These are phyloP conservation scores for Podospora anserina DNA, from an alignment of 495 filamentous ascomycete species.

Conservation along the genomic window DNA sequence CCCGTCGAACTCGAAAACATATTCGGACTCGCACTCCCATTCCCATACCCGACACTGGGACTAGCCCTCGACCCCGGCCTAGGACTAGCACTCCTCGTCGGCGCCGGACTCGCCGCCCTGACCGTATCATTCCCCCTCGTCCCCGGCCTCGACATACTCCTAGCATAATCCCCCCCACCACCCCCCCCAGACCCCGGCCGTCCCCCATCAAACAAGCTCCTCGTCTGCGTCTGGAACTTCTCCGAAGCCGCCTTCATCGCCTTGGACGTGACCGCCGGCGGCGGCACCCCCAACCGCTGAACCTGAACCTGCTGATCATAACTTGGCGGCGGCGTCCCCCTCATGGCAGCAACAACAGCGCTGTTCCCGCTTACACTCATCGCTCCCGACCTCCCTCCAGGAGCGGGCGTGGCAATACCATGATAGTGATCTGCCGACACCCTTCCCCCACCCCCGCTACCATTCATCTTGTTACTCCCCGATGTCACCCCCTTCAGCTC, in stretches of 20 bases:
- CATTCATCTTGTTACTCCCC: slow-evolving; percentile 32
- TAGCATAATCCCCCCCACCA: slow-evolving; percentile 24
- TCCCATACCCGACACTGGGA: neutral
- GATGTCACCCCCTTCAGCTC: slow-evolving; percentile 76
- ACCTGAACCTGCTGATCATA: slow-evolving; percentile 73
- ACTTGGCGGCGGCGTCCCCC: slow-evolving; percentile 77
- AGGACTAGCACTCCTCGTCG: slow-evolving; percentile 16
- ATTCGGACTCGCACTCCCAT: neutral
- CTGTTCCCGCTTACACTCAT: slow-evolving; percentile 37
- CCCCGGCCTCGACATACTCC: slow-evolving; percentile 11
- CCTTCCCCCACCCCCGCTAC: slow-evolving; percentile 50
- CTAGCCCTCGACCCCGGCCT: neutral
- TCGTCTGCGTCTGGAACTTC: slow-evolving; percentile 77
- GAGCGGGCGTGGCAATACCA: slow-evolving; percentile 80
- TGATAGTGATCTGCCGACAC: slow-evolving; percentile 92
- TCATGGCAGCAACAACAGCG: slow-evolving; percentile 48
- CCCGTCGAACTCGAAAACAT: neutral
- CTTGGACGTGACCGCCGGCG: slow-evolving; percentile 85
- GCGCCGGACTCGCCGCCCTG: slow-evolving; percentile 57
- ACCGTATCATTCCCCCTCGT: slow-evolving; percentile 39
- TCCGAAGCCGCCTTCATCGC: slow-evolving; percentile 93
- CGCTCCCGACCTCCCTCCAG: slow-evolving; percentile 33
- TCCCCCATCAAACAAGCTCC: slow-evolving; percentile 65
- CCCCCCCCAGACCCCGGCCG: slow-evolving; percentile 40
- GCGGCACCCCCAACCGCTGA: slow-evolving; percentile 78